A percentile compares a stretch with the other conserved stretches of the same genome.
phyloP scores from a whole-genome alignment of 129 eudicot genomes.

The Flaveria linearis region DNA sequence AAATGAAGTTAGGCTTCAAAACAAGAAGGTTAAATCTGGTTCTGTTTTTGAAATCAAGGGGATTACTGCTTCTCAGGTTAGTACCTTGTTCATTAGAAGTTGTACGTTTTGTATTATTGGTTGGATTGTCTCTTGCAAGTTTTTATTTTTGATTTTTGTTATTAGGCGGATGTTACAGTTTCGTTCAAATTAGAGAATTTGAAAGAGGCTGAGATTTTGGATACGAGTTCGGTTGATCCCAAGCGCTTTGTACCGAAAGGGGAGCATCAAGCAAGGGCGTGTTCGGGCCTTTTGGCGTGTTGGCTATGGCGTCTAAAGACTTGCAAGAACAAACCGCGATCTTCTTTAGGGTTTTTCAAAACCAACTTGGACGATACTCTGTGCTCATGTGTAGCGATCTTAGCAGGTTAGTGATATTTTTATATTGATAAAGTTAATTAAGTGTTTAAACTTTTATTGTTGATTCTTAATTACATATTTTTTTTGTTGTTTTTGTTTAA shows the following conservation, averaged over 20 bases:
- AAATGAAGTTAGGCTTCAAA: conserved; percentile 34
- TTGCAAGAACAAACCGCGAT: conserved; percentile 56
- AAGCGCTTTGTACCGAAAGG: conserved; percentile 45
- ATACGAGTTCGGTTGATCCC: conserved; percentile 44
- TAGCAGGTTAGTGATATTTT: conserved; percentile 45
- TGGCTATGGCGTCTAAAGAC: conserved; percentile 56
- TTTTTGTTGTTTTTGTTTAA: neutral
- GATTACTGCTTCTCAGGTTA: conserved; percentile 43
- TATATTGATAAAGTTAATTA: neutral
- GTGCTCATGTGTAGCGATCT: conserved; percentile 73
- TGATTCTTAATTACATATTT: neutral
- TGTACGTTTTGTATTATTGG: neutral
- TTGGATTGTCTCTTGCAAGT: no score
- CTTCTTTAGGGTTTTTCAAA: conserved; percentile 54
- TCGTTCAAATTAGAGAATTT: conserved; percentile 43
- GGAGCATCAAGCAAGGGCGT: conserved; percentile 44
- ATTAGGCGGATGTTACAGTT: conserved; percentile 57
- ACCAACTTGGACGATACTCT: conserved; percentile 28
- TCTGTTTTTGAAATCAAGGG: conserved; percentile 38
- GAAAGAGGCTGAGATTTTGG: conserved; percentile 47
- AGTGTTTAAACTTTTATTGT: neutral
- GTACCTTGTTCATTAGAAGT: conserved; percentile 11
- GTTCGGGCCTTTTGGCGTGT: conserved; percentile 60
- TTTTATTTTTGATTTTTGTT: neutral
- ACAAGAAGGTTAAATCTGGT: conserved; percentile 25